Base-by-base conservation (phyloP, 2,329 filamentous ascomycete genomes). In the Epichloe gansuensis region DNA sequence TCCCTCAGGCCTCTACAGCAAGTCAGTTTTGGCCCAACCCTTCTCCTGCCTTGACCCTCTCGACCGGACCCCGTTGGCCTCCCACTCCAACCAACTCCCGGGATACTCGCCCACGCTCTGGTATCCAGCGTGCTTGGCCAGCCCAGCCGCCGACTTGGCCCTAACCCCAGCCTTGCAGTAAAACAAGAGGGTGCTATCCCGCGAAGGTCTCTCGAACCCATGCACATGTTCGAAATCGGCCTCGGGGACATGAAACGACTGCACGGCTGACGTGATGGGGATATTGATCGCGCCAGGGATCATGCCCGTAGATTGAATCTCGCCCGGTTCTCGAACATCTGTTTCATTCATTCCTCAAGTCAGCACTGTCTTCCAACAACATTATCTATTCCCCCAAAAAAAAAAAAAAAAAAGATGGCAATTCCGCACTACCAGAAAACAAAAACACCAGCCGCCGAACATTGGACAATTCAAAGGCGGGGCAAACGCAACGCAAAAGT, bases 151-250 rank as follows among this genome's bases (percentile, higher is more conserved):
- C 0, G 86, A 80, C 46, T 76, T 74, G 60, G 88, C 89, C 64
- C 93, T 76, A 57, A 97, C 88, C 2, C 93, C 93, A 0, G 91
- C 84, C 72, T 89, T 94, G 72, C 93, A 98, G 69, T 95, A 97
- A 63, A 97, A 93, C 4, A 97, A 76, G 13, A 95, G 67, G 58
- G 80, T 74, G 35, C 68, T 66, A 45, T 80, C 74, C 55, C 72
- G 72, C 2, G 62, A 61, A 0, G 76, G 91, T 55, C 88, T 86
- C 54, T 76, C 71, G 63, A 86, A 95, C 4, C 89, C 91, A 68
- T 89, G 91, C 15, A 84, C 73, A 55, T 89, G 87, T 64, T 86
- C 79, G 64, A 97, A 97, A 57, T 95, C 90, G 12, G 88, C 85
- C 0, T 77, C 74, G 0, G 75, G 66, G 7, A 96, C 76, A 67